Evolutionary conservation across 192 early-diverging fungal genomes (phyloP), one percentile per base, ranked within the genome.

Genomic region (Coemansia erecta): DNA sequence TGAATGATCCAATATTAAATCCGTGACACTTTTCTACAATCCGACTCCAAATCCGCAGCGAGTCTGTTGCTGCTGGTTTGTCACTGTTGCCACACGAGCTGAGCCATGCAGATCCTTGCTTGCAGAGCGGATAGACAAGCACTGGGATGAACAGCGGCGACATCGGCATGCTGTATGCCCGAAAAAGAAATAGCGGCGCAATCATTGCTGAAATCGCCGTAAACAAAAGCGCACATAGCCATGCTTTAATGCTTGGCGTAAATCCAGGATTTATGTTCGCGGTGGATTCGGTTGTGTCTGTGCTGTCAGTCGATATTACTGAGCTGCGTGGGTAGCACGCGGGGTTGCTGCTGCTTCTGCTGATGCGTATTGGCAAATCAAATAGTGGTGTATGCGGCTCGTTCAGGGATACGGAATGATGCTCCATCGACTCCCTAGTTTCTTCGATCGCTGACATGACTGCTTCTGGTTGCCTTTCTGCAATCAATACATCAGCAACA

Each of bases 111-210:
- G 44, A 14, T 2, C 17, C 8, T 63, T 22, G 37, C 26, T 50
- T n/a, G 43, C 66, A 75, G 22, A 76, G 28, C 12, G 68, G 73
- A 33, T 76, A 76, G 6, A 70, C 46, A 14, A 70, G 58, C 10
- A 70, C 73, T 8, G 73, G 73, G 23, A 76, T 61, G 31, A 76
- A 58, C 24, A 76, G 50, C 9, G 73, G 73, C 5, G 66, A 70
- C 9, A 66, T 45, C 7, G 73, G 73, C 67, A 76, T 70, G 26
- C 62, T 62, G 48, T 76, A 76, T 9, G 73, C 64, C 4, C 73
- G 63, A 53, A 70, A 76, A 3, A 76, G 61, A 48, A 76, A 76
- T 10, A 76, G 63, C 6, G 73, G 73, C 14, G 73, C 64, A 19
- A 76, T 56, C 11, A 63, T 19, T 1, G 73, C 73, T 21, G 59